Evolutionary conservation across 225 moss, liverwort and hornwort genomes (phyloP).

Genomic region (Marchantia paleacea): DNA sequence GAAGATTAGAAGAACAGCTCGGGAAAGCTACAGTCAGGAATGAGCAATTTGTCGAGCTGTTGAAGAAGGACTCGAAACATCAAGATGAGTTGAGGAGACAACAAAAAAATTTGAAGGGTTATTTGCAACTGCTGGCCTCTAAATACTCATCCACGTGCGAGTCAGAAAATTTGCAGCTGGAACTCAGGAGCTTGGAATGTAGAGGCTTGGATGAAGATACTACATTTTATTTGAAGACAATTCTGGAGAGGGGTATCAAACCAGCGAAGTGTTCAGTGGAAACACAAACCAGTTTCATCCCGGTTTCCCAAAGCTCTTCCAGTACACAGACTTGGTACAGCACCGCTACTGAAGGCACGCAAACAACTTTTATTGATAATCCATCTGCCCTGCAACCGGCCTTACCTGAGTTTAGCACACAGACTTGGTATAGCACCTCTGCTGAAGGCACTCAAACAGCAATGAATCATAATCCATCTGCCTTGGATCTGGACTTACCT

Average conservation of each 20-base stretch:
- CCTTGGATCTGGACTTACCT: background rate
- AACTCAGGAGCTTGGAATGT: constrained; percentile 13
- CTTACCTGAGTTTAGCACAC: no score
- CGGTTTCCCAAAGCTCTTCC: background rate
- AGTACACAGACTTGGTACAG: background rate
- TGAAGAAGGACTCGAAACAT: constrained; percentile 7
- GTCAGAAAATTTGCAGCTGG: constrained; percentile 4
- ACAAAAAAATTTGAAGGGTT: constrained; percentile 8
- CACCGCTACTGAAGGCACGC: background rate
- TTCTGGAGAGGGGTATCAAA: constrained; percentile 5
- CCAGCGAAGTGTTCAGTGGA: background rate
- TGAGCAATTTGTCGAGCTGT: background rate
- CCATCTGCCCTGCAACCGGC: background rate
- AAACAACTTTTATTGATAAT: background rate
- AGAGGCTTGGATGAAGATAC: constrained; percentile 10
- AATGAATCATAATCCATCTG: background rate
- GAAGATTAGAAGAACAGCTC: constrained; percentile 3
- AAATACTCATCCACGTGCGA: background rate
- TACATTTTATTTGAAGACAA: constrained; percentile 5
- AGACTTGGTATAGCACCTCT: background rate
- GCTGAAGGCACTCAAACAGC: background rate
- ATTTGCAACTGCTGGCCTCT: constrained; percentile 4
- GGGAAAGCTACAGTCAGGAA: background rate
- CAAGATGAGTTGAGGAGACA: constrained; percentile 12
- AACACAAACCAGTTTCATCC: background rate